These are phyloP conservation scores for Saccharomycopsis amapae DNA, from an alignment of 805 yeast species.

Conservation along the genomic window DNA sequence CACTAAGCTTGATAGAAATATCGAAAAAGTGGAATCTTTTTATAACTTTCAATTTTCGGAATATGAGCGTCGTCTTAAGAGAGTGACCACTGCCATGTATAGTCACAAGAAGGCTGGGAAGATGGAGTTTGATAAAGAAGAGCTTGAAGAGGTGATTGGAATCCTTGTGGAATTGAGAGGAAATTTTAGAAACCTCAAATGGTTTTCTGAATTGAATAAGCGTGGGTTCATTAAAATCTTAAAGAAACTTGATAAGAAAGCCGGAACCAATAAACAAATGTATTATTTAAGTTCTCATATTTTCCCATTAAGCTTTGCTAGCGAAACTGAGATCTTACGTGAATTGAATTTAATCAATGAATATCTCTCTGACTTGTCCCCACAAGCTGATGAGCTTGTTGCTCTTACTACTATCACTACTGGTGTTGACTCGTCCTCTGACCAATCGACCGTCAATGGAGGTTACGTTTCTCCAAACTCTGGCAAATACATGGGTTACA, in stretches of 20 bases:
- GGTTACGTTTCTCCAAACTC: slow-evolving; percentile 13
- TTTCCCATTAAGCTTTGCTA: slow-evolving; percentile 68
- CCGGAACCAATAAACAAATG: slow-evolving; percentile 50
- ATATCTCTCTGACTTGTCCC: slow-evolving; percentile 47
- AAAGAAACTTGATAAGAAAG: slow-evolving; percentile 84
- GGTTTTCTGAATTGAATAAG: slow-evolving; percentile 91
- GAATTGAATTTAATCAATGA: slow-evolving; percentile 47
- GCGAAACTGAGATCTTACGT: slow-evolving; percentile 52
- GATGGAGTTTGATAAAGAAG: slow-evolving; percentile 41
- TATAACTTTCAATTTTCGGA: slow-evolving; percentile 68
- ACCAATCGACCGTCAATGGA: not conserved
- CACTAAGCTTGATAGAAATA: slow-evolving; percentile 69
- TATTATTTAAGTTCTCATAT: slow-evolving; percentile 61
- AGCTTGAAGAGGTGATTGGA: slow-evolving; percentile 51
- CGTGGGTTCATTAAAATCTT: slow-evolving; percentile 84
- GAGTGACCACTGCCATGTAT: slow-evolving; percentile 33
- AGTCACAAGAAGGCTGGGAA: slow-evolving; percentile 15
- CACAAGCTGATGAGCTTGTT: slow-evolving; percentile 26
- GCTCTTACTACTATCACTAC: slow-evolving; percentile 9
- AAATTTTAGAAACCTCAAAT: slow-evolving; percentile 73
- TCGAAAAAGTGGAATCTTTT: slow-evolving; percentile 75
- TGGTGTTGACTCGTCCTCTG: slow-evolving; percentile 8
- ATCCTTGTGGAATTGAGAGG: slow-evolving; percentile 71
- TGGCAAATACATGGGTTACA: slow-evolving; percentile 21
- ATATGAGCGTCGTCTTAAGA: slow-evolving; percentile 60